A percentile compares a stretch with the other conserved stretches of the same genome.
Evolutionary conservation across 1,284 basidiomycete genomes (phyloP).

Genomic region (Sphagnurus paluster): DNA sequence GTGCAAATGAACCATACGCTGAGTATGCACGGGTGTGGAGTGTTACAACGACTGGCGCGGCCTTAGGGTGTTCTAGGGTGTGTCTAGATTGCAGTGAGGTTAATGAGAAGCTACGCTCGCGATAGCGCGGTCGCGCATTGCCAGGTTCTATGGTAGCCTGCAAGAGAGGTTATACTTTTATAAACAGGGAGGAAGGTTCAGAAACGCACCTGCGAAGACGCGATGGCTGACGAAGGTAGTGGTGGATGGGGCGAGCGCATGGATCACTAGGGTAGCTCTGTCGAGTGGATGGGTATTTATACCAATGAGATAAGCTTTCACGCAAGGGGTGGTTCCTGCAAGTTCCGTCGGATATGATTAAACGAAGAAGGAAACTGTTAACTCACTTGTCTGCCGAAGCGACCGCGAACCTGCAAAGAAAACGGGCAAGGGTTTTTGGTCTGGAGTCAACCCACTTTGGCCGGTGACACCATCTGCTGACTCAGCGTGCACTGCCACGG

Average conservation of each 20-base stretch:
- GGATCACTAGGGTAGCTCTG: not conserved
- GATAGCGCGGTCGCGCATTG: slow-evolving; percentile 12
- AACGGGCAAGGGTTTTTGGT: too few relatives aligned
- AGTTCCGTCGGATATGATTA: too few relatives aligned
- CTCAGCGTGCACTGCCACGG: too few relatives aligned
- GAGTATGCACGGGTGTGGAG: slow-evolving; percentile 30
- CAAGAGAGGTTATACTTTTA: not conserved
- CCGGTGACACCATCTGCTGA: too few relatives aligned
- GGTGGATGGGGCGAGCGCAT: not conserved
- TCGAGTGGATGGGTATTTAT: slow-evolving; percentile 14
- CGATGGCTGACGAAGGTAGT: not conserved
- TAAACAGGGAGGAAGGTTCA: not conserved
- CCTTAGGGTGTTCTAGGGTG: slow-evolving; percentile 22
- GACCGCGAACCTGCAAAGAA: too few relatives aligned
- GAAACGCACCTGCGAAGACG: slow-evolving; percentile 14
- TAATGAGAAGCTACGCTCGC: slow-evolving; percentile 21
- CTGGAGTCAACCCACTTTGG: too few relatives aligned
- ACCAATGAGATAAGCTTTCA: slow-evolving; percentile 5
- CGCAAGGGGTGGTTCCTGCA: too few relatives aligned
- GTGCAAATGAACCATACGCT: slow-evolving; percentile 51
- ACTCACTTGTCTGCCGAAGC: too few relatives aligned
- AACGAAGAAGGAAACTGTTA: too few relatives aligned
- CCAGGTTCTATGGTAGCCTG: too few relatives aligned
- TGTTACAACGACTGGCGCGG: slow-evolving; percentile 27
- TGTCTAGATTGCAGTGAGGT: slow-evolving; percentile 17